phyloP scores from a whole-genome alignment of 2,329 filamentous ascomycete genomes.

The Pseudogymnoascus sp. region DNA sequence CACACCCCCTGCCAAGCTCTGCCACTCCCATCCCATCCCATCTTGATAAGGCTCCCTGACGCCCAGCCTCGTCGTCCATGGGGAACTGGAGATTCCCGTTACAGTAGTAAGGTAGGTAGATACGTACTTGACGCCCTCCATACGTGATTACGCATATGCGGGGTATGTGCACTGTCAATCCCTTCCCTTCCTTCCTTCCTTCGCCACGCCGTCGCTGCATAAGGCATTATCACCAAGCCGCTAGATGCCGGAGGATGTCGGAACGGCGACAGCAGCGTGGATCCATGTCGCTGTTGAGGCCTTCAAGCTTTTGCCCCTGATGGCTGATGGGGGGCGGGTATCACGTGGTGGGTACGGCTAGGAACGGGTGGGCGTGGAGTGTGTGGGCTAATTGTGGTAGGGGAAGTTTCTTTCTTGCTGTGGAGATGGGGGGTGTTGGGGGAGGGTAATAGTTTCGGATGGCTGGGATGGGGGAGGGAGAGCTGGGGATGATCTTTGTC shows the following conservation, averaged over 20 bases:
- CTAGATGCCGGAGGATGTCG: background rate
- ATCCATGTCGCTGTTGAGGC: no score
- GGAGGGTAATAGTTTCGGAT: background rate
- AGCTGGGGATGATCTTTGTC: background rate
- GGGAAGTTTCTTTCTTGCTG: no score
- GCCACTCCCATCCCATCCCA: background rate
- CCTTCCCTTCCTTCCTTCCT: no score
- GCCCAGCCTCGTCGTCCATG: background rate
- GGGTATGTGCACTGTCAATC: no score
- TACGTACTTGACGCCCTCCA: no score
- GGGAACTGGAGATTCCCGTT: background rate
- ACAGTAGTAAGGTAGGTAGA: no score
- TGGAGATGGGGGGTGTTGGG: background rate
- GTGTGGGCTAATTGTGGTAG: no score
- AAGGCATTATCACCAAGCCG: no score
- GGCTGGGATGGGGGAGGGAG: background rate
- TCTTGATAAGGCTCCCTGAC: background rate
- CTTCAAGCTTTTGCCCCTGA: background rate
- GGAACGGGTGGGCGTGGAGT: background rate
- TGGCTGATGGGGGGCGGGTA: background rate
- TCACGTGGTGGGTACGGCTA: background rate
- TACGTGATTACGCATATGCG: background rate
- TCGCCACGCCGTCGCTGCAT: no score
- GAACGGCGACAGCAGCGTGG: background rate
- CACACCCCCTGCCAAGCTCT: background rate